Evolutionary conservation across 805 yeast species (phyloP).

Genomic region (Candida boidinii): DNA sequence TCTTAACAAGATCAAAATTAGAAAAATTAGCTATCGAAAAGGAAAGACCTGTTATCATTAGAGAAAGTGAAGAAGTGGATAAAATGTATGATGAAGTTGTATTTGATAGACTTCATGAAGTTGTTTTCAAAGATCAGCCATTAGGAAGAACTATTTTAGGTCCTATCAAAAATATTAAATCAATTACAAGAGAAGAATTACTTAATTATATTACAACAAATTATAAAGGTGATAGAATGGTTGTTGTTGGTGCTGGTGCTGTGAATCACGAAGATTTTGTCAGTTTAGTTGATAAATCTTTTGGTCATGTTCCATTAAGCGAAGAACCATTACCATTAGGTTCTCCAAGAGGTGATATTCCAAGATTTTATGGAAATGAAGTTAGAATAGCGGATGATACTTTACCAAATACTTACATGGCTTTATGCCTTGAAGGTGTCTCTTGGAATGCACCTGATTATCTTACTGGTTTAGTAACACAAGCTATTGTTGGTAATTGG

Average conservation of each 20-base stretch:
- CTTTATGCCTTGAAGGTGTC: constrained; percentile 95
- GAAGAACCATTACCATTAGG: constrained; percentile 60
- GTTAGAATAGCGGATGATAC: constrained; percentile 74
- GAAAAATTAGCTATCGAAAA: constrained; percentile 84
- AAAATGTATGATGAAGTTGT: constrained; percentile 98
- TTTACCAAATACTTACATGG: constrained; percentile 84
- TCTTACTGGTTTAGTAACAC: constrained; percentile 91
- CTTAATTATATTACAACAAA: constrained; percentile 73
- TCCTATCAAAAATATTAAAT: constrained; percentile 79
- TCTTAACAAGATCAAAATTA: constrained; percentile 76
- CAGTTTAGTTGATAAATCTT: constrained; percentile 61
- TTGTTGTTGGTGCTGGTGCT: constrained; percentile 93
- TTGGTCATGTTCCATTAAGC: constrained; percentile 58
- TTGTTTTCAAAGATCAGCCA: constrained; percentile 84
- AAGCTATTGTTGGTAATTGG: constrained; percentile 96
- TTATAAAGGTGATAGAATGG: constrained; percentile 96
- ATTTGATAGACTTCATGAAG: constrained; percentile 92
- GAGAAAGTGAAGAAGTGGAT: constrained; percentile 97
- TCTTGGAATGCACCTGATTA: constrained; percentile 96
- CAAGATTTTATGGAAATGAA: constrained; percentile 81
- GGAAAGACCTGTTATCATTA: constrained; percentile 91
- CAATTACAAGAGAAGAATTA: constrained; percentile 70
- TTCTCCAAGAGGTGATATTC: constrained; percentile 62
- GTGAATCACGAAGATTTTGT: constrained; percentile 85
- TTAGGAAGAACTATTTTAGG: constrained; percentile 95